Percentiles rank a stretch among this genome's conserved stretches.
Evolutionary conservation across 176 grass and related monocot species (phyloP).

Genomic region (Alopecurus myosuroides): DNA sequence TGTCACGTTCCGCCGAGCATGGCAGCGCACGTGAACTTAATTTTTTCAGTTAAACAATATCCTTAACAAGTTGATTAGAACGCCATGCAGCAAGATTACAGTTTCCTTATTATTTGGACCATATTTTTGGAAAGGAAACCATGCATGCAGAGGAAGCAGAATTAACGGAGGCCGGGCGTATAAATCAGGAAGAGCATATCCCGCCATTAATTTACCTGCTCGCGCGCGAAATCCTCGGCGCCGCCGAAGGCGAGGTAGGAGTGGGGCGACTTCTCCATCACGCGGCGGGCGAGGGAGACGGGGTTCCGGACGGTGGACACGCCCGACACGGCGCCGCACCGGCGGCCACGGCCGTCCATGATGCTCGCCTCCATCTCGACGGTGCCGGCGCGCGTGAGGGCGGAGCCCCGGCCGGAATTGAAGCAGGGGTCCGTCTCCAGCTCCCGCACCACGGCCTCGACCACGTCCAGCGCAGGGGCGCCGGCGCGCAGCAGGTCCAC

Average conservation of each 20-base stretch:
- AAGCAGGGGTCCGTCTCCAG: conserved; percentile 89
- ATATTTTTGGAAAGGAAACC: no score
- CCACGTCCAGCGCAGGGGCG: conserved; percentile 47
- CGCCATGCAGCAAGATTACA: background rate
- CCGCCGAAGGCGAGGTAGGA: conserved; percentile 93
- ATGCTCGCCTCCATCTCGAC: conserved; percentile 99
- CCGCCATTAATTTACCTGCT: conserved; percentile 38
- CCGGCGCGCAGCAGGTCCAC: conserved; percentile 36
- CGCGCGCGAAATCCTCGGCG: conserved; percentile 82
- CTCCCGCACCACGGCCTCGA: conserved; percentile 74
- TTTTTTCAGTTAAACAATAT: background rate
- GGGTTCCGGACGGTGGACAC: conserved; percentile 81
- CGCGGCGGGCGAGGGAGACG: conserved; percentile 69
- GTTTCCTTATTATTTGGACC: background rate
- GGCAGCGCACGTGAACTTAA: no score
- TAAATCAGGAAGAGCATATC: background rate
- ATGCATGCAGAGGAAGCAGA: no score
- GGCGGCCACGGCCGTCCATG: conserved; percentile 80
- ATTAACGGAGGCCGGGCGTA: background rate
- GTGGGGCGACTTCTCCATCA: conserved; percentile 90
- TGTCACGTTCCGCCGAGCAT: background rate
- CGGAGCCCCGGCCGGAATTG: conserved; percentile 81
- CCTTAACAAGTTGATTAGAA: background rate
- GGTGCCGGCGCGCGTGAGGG: conserved; percentile 68
- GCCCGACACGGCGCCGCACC: conserved; percentile 89